Evolutionary conservation across 2,329 filamentous ascomycete species (phyloP).

Genomic region (Neospermospora avenae): DNA sequence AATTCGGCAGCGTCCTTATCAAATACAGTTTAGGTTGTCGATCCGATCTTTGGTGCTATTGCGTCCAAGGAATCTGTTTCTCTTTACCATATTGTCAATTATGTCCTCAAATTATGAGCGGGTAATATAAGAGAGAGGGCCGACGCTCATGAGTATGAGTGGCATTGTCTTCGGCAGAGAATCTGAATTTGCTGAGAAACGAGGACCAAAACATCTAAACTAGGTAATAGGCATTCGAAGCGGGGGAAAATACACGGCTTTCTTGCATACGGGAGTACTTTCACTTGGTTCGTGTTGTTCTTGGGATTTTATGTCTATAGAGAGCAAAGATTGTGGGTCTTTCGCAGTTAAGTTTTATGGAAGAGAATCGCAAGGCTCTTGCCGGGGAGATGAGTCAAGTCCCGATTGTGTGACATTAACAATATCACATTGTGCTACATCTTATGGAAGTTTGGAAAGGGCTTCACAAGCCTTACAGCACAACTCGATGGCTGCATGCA

Average conservation of each 20-base stretch:
- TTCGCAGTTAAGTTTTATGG: slow-evolving; percentile 14
- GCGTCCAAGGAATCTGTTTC: too few relatives aligned
- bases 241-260: slow-evolving; percentile 9
- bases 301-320: too few relatives aligned
- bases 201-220: neutral
- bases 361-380: slow-evolving; percentile 9
- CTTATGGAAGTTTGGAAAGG: too few relatives aligned
- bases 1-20: too few relatives aligned
- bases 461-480: too few relatives aligned
- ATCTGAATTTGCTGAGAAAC: neutral
- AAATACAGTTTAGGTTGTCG: too few relatives aligned
- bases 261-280: slow-evolving; percentile 10
- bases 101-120: slow-evolving; percentile 12
- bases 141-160: slow-evolving; percentile 2
- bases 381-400: slow-evolving; percentile 5
- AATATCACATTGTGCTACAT: neutral
- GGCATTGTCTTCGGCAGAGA: slow-evolving; percentile 10
- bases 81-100: slow-evolving; percentile 23
- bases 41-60: too few relatives aligned
- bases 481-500: too few relatives aligned
- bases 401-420: neutral
- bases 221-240: slow-evolving; percentile 5
- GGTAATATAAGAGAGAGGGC: slow-evolving; percentile 3
- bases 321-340: neutral
- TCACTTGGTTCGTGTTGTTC: neutral